phyloP scores from a whole-genome alignment of 2,329 filamentous ascomycete species.

The Ascochyta lentis region DNA sequence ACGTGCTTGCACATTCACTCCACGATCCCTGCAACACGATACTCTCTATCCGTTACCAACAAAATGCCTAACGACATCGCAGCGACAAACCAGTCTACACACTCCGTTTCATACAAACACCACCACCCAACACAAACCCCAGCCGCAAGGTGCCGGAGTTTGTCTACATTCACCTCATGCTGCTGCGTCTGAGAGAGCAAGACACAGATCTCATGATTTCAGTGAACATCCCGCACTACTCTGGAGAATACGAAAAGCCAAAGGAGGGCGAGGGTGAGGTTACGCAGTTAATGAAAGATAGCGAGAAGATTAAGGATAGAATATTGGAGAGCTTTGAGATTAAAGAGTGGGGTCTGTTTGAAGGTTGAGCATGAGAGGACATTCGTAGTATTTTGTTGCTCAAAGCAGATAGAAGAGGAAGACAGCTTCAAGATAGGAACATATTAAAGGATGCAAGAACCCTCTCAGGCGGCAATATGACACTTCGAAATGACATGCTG shows the following conservation, averaged over 20 bases:
- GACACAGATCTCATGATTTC: conserved; percentile 83
- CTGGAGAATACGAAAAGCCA: conserved; percentile 74
- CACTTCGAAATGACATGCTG: background rate
- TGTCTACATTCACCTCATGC: conserved; percentile 76
- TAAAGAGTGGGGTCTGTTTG: conserved; percentile 80
- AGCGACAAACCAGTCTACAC: conserved; percentile 67
- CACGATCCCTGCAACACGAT: background rate
- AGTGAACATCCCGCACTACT: conserved; percentile 85
- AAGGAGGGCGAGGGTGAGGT: conserved; percentile 68
- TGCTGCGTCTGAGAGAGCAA: conserved; percentile 77
- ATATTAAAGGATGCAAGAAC: no score
- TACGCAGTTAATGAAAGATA: conserved; percentile 66
- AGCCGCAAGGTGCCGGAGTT: conserved; percentile 57
- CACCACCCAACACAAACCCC: conserved; percentile 40
- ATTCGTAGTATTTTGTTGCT: no score
- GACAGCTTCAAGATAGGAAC: background rate
- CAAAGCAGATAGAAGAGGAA: background rate
- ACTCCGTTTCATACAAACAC: conserved; percentile 66
- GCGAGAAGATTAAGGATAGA: conserved; percentile 68
- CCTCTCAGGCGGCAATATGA: background rate
- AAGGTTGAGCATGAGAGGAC: conserved; percentile 19
- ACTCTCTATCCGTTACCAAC: background rate
- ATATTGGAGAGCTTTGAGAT: conserved; percentile 79
- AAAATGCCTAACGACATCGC: conserved; percentile 4
- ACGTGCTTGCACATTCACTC: conserved; percentile 2